A percentile compares a stretch with the other conserved stretches of the same genome.
These are phyloP conservation scores for Rhipidocladum racemiflorum DNA, from an alignment of 176 grass and related monocot genomes.

Conservation along the genomic window DNA sequence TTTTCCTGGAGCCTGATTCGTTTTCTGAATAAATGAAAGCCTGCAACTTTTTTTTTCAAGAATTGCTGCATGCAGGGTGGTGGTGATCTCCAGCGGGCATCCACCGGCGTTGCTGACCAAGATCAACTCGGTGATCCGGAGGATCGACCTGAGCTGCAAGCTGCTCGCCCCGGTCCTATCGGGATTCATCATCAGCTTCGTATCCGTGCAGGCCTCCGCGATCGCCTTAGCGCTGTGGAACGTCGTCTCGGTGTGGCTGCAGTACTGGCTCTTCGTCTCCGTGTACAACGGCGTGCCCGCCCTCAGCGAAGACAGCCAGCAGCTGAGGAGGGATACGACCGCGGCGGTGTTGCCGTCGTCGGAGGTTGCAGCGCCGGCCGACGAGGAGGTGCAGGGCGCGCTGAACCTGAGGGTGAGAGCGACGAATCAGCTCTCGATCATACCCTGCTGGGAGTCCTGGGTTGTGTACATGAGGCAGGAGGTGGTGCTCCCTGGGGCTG, in stretches of 20 bases:
- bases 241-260: constrained; percentile 49
- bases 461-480: constrained; percentile 70
- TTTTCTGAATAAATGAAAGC: background rate
- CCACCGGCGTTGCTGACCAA: constrained; percentile 50
- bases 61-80: constrained; percentile 49
- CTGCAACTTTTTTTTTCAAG: background rate
- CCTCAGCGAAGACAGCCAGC: constrained; percentile 19
- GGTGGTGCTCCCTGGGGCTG: constrained; percentile 70
- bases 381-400: constrained; percentile 15
- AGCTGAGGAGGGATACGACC: constrained; percentile 21
- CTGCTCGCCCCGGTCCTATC: constrained; percentile 75
- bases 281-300: constrained; percentile 72
- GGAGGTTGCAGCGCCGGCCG: background rate
- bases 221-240: constrained; percentile 64
- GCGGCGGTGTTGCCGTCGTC: background rate
- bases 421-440: constrained; percentile 44
- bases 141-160: constrained; percentile 90
- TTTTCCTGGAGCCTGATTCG: background rate
- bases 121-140: constrained; percentile 85
- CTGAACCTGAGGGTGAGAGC: constrained; percentile 33
- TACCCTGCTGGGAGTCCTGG: constrained; percentile 78
- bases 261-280: constrained; percentile 82
- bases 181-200: constrained; percentile 84
- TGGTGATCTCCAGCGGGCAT: constrained; percentile 63
- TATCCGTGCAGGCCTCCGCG: constrained; percentile 70